Evolutionary conservation across 192 early-diverging fungal genomes (phyloP).

Genomic region (Borealophlyctis nickersoniae): DNA sequence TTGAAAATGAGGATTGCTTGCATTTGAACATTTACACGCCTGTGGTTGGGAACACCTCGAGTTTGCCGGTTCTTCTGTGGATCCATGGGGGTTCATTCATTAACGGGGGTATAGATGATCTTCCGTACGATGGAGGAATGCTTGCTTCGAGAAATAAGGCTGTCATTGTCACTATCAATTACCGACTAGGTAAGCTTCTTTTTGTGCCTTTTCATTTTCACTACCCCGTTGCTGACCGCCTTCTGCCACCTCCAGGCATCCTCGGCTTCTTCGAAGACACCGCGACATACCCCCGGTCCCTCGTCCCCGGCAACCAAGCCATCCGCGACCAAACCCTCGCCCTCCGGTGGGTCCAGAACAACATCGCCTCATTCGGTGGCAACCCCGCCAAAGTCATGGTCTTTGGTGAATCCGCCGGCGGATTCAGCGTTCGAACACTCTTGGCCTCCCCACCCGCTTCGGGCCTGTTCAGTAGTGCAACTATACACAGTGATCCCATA

Average conservation of each 20-base stretch:
- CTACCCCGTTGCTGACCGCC: background rate
- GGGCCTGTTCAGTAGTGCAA: background rate
- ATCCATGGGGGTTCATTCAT: constrained; percentile 59
- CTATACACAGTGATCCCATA: background rate
- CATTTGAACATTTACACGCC: constrained; percentile 26
- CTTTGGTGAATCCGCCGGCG: constrained; percentile 55
- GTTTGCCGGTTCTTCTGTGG: constrained; percentile 50
- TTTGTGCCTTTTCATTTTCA: background rate
- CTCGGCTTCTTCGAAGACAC: background rate
- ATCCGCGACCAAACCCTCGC: constrained; percentile 54
- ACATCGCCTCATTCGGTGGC: constrained; percentile 58
- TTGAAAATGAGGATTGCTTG: constrained; percentile 34
- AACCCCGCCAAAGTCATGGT: constrained; percentile 48
- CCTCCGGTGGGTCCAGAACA: constrained; percentile 54
- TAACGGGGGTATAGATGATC: constrained; percentile 24
- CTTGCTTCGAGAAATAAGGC: constrained; percentile 35
- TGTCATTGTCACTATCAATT: constrained; percentile 53
- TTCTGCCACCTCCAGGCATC: background rate
- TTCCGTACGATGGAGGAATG: constrained; percentile 31
- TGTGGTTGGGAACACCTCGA: background rate
- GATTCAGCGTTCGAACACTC: background rate
- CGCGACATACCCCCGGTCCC: background rate
- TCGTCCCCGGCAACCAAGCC: constrained; percentile 38
- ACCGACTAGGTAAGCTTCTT: constrained; percentile 50
- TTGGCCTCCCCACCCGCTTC: background rate